Conservation (phyloP, 352 stramenopile species). For the Pythium brachiatum region DNA sequence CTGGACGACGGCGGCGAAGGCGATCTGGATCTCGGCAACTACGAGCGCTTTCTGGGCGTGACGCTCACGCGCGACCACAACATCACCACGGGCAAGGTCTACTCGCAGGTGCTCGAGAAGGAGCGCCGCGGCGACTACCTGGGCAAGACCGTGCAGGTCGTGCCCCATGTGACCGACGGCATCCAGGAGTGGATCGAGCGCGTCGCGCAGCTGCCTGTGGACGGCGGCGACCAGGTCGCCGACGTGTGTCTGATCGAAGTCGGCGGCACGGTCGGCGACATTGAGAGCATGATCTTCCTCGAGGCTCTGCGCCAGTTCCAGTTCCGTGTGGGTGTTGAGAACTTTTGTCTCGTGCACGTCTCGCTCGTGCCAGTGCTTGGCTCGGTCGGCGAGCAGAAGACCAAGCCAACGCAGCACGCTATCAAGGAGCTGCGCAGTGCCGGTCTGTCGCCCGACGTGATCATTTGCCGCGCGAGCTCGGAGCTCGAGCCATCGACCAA, state of each 20-base stretch:
- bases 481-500: slow-evolving; percentile 92
- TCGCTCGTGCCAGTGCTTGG: slow-evolving; percentile 98
- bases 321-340: slow-evolving; percentile 96
- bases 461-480: slow-evolving; percentile 95
- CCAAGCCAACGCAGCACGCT: slow-evolving; percentile 99
- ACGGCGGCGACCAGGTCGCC: slow-evolving; percentile 72
- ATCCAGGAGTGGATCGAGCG: slow-evolving; percentile 98
- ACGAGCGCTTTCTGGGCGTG: slow-evolving; percentile 98
- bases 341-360: slow-evolving; percentile 99
- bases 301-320: slow-evolving; percentile 99
- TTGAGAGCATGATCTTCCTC: slow-evolving; percentile 99
- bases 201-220: slow-evolving; percentile 94
- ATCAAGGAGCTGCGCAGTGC: slow-evolving; percentile 97
- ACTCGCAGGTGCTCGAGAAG: slow-evolving; percentile 95
- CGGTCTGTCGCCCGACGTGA: slow-evolving; percentile 95
- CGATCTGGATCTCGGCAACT: slow-evolving; percentile 98
- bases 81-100: slow-evolving; percentile 99
- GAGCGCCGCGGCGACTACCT: slow-evolving; percentile 97
- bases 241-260: slow-evolving; percentile 99
- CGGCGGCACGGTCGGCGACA: slow-evolving; percentile 99
- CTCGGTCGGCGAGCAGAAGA: slow-evolving; percentile 99
- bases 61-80: slow-evolving; percentile 97
- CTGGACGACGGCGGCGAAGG: slow-evolving; percentile 96
- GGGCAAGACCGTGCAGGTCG: slow-evolving; percentile 98
- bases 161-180: slow-evolving; percentile 94